Percentiles rank a stretch among this genome's conserved stretches.
Conservation (phyloP, 176 grass and related monocot genomes). For the Phoenix roebelenii region DNA sequence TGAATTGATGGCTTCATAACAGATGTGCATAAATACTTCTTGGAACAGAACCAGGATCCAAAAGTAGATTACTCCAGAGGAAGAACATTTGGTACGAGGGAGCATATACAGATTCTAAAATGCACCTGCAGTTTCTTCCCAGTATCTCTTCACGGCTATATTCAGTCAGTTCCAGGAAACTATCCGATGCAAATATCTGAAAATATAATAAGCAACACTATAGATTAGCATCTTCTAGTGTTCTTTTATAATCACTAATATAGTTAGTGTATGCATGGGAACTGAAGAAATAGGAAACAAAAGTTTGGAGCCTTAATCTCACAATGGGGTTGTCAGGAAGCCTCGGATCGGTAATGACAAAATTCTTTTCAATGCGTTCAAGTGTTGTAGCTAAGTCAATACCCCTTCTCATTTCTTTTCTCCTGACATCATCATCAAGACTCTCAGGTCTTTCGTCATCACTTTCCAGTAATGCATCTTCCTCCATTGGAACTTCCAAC, state of each 20-base stretch:
- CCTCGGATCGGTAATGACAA: conserved; percentile 21
- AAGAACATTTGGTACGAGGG: not conserved
- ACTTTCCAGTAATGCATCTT: conserved; percentile 49
- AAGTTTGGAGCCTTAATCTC: conserved; percentile 1
- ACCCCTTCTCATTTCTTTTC: conserved; percentile 94
- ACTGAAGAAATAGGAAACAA: not conserved
- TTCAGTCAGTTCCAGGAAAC: no score
- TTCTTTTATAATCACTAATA: not conserved
- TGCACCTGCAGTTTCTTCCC: conserved; percentile 69
- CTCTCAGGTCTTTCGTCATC: conserved; percentile 80
- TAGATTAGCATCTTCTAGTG: no score
- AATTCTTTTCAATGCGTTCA: conserved; percentile 53
- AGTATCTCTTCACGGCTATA: no score
- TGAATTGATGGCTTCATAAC: not conserved
- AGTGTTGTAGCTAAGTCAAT: conserved; percentile 96
- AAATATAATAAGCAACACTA: no score
- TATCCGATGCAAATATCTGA: no score
- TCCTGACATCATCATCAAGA: conserved; percentile 62
- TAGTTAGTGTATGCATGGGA: not conserved
- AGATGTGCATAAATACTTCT: no score
- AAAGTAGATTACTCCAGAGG: not conserved
- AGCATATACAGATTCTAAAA: conserved; percentile 1
- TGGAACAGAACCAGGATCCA: no score
- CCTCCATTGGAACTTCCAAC: conserved; percentile 44
- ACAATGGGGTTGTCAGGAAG: conserved; percentile 20